Conservation (phyloP, 2,329 filamentous ascomycete genomes). For the Parafenestella ontariensis region DNA sequence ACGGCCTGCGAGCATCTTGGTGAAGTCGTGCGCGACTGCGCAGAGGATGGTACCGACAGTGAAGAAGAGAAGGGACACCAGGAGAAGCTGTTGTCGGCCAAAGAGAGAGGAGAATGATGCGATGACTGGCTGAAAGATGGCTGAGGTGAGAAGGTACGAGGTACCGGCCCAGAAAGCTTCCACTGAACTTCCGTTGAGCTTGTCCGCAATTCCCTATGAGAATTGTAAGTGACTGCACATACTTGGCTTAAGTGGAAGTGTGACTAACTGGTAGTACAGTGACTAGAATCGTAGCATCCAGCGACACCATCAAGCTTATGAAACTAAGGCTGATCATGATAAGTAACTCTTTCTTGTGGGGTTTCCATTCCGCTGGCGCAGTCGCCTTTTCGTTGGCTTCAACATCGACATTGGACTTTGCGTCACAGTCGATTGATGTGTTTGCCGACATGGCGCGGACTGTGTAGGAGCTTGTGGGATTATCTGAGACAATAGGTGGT, state of each 20-base stretch:
- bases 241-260: background rate
- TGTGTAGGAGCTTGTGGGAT: background rate
- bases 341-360: slow-evolving; percentile 21
- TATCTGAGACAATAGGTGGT: background rate
- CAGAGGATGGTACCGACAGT: slow-evolving; percentile 57
- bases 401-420: slow-evolving; percentile 7
- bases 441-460: slow-evolving; percentile 6
- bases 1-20: slow-evolving; percentile 44
- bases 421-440: background rate
- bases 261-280: slow-evolving; percentile 35
- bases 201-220: slow-evolving; percentile 30
- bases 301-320: slow-evolving; percentile 37
- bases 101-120: slow-evolving; percentile 55
- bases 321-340: slow-evolving; percentile 40
- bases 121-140: slow-evolving; percentile 63
- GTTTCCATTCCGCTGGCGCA: slow-evolving; percentile 13
- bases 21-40: slow-evolving; percentile 45
- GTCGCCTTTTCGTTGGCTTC: slow-evolving; percentile 14
- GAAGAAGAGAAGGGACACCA: slow-evolving; percentile 53
- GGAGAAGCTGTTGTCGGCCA: slow-evolving; percentile 55
- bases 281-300: slow-evolving; percentile 41
- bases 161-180: slow-evolving; percentile 76
- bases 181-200: slow-evolving; percentile 30
- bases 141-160: slow-evolving; percentile 71
- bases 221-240: background rate